phyloP scores from a whole-genome alignment of 805 yeast genomes.

The Yueomyces sinensis region DNA sequence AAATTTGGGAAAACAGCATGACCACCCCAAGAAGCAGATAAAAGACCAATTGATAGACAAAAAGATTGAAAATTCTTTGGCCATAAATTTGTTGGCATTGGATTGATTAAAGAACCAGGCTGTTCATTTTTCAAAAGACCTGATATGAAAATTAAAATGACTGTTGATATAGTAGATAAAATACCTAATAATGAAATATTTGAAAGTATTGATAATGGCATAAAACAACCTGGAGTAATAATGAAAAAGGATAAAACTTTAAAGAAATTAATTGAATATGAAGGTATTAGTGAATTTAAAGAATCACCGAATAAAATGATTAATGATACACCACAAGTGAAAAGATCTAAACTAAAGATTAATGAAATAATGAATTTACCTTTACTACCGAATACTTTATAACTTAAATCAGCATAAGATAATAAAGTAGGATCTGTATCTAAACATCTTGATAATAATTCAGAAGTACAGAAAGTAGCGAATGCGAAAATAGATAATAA shows the following conservation, averaged over 20 bases:
- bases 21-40: conserved; percentile 78
- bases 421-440: conserved; percentile 68
- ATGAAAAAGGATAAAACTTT: conserved; percentile 56
- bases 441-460: conserved; percentile 57
- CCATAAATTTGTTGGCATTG: conserved; percentile 54
- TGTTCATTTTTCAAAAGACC: conserved; percentile 46
- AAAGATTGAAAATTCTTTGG: conserved; percentile 42
- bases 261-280: conserved; percentile 38
- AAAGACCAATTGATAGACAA: conserved; percentile 50
- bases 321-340: conserved; percentile 73
- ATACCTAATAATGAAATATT: conserved; percentile 61
- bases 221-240: conserved; percentile 68
- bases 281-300: conserved; percentile 51
- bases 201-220: conserved; percentile 65
- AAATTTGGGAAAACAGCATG: conserved; percentile 71
- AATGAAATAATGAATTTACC: conserved; percentile 66
- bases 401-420: conserved; percentile 83
- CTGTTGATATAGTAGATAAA: conserved; percentile 52
- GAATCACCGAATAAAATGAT: conserved; percentile 80
- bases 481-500: conserved; percentile 47
- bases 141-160: conserved; percentile 41
- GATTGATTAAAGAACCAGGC: conserved; percentile 64
- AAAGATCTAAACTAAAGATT: conserved; percentile 60
- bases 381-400: conserved; percentile 66
- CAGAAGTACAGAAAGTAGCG: conserved; percentile 67